Percentiles rank a stretch among this genome's conserved stretches.
These are phyloP conservation scores for Colletotrichum godetiae DNA, from an alignment of 2,329 filamentous ascomycete genomes.

Conservation along the genomic window DNA sequence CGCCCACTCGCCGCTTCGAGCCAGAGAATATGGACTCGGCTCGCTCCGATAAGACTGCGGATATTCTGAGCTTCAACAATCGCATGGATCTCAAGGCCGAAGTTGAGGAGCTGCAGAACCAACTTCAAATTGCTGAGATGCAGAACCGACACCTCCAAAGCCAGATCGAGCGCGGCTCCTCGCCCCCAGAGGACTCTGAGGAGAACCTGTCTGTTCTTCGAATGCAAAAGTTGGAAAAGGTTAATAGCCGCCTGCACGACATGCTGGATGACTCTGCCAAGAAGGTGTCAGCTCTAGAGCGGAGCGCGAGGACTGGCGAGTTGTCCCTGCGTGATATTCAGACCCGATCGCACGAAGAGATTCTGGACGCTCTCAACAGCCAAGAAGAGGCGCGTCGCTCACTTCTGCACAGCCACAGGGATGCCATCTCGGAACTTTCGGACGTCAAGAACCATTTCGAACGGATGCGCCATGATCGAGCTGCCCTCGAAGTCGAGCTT, in stretches of 20 bases:
- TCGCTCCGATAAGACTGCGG: slow-evolving; percentile 85
- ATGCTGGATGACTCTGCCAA: slow-evolving; percentile 94
- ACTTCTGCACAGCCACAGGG: slow-evolving; percentile 85
- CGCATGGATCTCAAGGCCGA: slow-evolving; percentile 92
- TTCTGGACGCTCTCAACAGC: slow-evolving; percentile 90
- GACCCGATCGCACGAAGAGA: slow-evolving; percentile 92
- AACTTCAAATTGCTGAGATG: slow-evolving; percentile 94
- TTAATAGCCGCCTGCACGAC: slow-evolving; percentile 90
- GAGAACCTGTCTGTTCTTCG: slow-evolving; percentile 84
- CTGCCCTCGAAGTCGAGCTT: slow-evolving; percentile 84
- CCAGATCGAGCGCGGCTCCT: slow-evolving; percentile 79
- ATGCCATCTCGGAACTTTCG: slow-evolving; percentile 84
- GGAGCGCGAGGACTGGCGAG: slow-evolving; percentile 86
- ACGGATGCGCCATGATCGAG: slow-evolving; percentile 84
- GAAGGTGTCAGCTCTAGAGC: slow-evolving; percentile 91
- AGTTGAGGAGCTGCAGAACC: slow-evolving; percentile 91
- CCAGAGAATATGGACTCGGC: slow-evolving; percentile 77
- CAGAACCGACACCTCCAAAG: slow-evolving; percentile 92
- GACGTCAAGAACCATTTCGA: slow-evolving; percentile 91
- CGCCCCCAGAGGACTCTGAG: slow-evolving; percentile 71
- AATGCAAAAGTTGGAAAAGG: slow-evolving; percentile 91
- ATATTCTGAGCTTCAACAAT: slow-evolving; percentile 86
- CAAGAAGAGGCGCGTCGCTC: slow-evolving; percentile 90
- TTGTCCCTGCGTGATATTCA: slow-evolving; percentile 91
- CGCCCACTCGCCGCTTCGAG: slow-evolving; percentile 79